Percentiles rank a stretch among this genome's conserved stretches.
These are phyloP conservation scores for Melastoma candidum DNA, from an alignment of 441 rosid species.

Conservation along the genomic window DNA sequence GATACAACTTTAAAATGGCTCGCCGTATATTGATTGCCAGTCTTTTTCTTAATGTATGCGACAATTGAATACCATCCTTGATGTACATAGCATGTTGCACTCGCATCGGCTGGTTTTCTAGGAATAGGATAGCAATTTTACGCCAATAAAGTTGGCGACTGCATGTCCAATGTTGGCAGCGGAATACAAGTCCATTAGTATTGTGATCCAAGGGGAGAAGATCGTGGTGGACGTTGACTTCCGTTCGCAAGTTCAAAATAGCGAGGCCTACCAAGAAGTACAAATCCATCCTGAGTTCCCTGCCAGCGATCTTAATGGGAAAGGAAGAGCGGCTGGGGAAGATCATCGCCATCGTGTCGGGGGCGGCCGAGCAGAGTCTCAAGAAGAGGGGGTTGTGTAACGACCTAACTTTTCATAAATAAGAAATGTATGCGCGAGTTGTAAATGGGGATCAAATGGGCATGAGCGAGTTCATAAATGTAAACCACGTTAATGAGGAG, in stretches of 20 bases:
- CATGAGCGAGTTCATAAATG: no score
- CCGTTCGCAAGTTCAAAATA: conserved; percentile 67
- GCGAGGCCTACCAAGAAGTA: conserved; percentile 71
- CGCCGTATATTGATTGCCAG: not conserved
- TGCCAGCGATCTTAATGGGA: conserved; percentile 68
- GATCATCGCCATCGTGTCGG: conserved; percentile 44
- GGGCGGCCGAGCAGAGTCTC: conserved; percentile 62
- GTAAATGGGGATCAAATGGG: no score
- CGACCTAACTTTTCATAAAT: conserved; percentile 14
- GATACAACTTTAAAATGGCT: not conserved
- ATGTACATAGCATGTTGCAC: no score
- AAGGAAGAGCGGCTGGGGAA: conserved; percentile 56
- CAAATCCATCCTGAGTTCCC: conserved; percentile 46
- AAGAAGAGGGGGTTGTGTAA: conserved; percentile 81
- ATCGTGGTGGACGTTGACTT: conserved; percentile 72
- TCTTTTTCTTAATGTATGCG: not conserved
- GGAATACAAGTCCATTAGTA: conserved; percentile 67
- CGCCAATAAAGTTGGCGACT: no score
- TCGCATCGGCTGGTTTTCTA: not conserved
- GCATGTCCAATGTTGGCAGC: conserved; percentile 28
- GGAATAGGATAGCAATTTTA: not conserved
- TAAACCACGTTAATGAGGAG: no score
- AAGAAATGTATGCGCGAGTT: no score
- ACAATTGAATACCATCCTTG: no score
- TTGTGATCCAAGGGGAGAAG: conserved; percentile 43